Base-by-base conservation (phyloP, 2,329 filamentous ascomycete species). In the Polychaeton citri region DNA sequence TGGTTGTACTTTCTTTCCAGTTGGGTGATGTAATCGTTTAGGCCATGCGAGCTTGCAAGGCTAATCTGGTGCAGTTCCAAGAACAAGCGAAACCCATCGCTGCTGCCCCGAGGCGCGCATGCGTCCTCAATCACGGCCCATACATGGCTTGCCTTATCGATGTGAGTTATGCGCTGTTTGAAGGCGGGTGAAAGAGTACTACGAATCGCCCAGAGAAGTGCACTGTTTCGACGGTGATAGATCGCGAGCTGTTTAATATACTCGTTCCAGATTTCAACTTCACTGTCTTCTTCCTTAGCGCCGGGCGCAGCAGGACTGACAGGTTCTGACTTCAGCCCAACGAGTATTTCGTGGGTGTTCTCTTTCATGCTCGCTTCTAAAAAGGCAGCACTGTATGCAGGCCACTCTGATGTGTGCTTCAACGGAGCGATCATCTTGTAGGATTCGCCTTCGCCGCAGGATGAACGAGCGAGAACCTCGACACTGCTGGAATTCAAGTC, bases 161-260 rank as follows among this genome's bases (percentile, higher is more conserved):
- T 37, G n/a, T 40, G 37, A 17, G 45, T 37, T 16, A 54, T 37
- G 6, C 52, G 40, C 3, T 38, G 43, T 38, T 50, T 49, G 13
- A 52, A 46, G n/a, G 38, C 35, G 3, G 46, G 46, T 3, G 44
- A 38, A 6, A 54, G 38, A 6, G 39, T 46, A 19, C 45, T 41
- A 32, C 44, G 45, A 9, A 55, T 24, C 7, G 42, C 45, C 2
- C 43, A 40, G 16, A 51, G 43, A 13, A 55, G 43, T 28, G 48
- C 44, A 17, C 44, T 36, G 30, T 55, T 54, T 17, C 53, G 48
- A 4, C 52, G 44, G 19, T 46, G 43, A 43, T 43, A 55, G 35
- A 55, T 55, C 37, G 52, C 52, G 19, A 51, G 36, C 33, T 52
- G 51, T 33, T 52, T 52, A 44, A 55, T 43, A 40, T 54, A 52